Base-by-base conservation (phyloP, 2,329 filamentous ascomycete genomes). In the Colletotrichum orchidophilum region DNA sequence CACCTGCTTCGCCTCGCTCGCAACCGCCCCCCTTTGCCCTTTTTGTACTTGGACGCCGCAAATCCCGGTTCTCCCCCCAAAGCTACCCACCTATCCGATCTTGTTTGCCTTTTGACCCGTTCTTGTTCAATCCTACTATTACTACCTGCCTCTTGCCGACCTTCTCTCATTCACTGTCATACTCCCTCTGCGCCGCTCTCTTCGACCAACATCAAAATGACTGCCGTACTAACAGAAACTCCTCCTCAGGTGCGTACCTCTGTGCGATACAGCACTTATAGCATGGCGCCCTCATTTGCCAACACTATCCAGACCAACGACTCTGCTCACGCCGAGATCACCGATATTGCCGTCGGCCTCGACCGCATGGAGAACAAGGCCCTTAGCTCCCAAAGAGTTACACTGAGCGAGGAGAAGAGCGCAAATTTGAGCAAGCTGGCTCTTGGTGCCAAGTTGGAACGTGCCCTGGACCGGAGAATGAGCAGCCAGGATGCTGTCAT, bases 361-460 rank as follows among this genome's bases (percentile, higher is more conserved):
- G 92, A 94, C 77, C 93, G 95, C 78, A 93, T 98, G 84, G 94
- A 97, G 82, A 96, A 97, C 86, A 94, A 94, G 83, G 93, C 93
- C 59, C 90, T 97, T 31, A 85, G 90, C 76, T 90, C 92, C 77
- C 95, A 98, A 85, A 92, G 95, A 76, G 95, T 95, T 78, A 87
- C 90, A 67, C 90, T 95, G 74, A 93, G 87, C 79, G 90, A 92
- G 73, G 91, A 96, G 82, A 97, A 97, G 87, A 90, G 88, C 24
- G 93, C 94, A 77, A 92, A 93, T 80, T 86, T 97, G 82, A 92
- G 91, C 85, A 97, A 97, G 84, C 88, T 97, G 70, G 95, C 95
- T 46, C 88, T 97, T 63, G 93, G 95, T 58, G 95, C 95, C 72
- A 97, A 97, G 84, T 89, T 97, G 50, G 95, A 97, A 80, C 91